phyloP scores from a whole-genome alignment of 2,329 filamentous ascomycete genomes.

The Colletotrichum horii region DNA sequence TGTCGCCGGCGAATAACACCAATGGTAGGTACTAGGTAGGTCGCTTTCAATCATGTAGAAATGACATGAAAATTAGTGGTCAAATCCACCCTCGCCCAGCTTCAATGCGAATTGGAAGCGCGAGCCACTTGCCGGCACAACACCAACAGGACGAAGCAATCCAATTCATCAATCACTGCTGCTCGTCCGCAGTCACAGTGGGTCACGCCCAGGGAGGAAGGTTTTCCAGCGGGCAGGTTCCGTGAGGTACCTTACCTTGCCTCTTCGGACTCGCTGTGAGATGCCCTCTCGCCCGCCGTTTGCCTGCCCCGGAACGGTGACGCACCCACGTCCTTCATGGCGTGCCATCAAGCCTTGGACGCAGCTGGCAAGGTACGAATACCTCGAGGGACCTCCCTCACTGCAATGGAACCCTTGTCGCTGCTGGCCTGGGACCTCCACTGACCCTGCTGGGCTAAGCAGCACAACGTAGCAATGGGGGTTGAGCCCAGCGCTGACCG shows the following conservation, averaged over 20 bases:
- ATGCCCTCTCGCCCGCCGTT: not conserved
- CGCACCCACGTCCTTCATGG: not conserved
- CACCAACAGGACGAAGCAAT: not conserved
- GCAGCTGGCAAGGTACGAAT: not conserved
- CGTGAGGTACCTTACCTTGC: not conserved
- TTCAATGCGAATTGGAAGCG: not conserved
- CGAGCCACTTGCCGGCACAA: not conserved
- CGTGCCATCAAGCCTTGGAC: not conserved
- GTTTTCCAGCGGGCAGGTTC: not conserved
- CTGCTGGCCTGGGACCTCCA: not conserved
- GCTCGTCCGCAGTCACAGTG: not conserved
- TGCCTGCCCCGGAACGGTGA: not conserved
- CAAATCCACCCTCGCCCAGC: not conserved
- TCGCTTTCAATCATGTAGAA: not conserved
- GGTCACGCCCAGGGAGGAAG: not conserved
- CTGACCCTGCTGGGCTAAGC: not conserved
- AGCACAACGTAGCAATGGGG: not conserved
- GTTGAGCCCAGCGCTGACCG: not conserved
- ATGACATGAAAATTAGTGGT: not conserved
- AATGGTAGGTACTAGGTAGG: not conserved
- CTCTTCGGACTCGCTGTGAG: not conserved
- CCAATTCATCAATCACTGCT: not conserved
- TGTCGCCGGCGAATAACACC: not conserved
- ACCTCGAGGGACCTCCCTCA: not conserved
- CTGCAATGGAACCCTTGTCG: not conserved